Evolutionary conservation across 2,329 filamentous ascomycete species (phyloP).

Genomic region (Ambrosiella xylebori): DNA sequence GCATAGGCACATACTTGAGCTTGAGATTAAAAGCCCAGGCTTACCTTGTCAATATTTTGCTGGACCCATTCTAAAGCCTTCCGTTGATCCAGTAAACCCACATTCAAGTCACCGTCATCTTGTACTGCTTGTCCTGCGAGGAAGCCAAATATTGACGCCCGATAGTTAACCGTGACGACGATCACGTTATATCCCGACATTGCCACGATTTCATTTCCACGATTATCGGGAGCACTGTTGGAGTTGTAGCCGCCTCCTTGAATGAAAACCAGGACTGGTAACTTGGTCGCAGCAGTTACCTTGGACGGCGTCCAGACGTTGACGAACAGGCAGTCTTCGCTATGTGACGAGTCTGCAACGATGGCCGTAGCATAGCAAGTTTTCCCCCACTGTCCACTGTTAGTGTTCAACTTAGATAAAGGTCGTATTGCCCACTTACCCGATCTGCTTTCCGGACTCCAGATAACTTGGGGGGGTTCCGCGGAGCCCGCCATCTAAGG

Average conservation of each 20-base stretch:
- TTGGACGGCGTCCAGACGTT: conserved; percentile 31
- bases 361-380: conserved; percentile 7
- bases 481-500: conserved; percentile 23
- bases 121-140: conserved; percentile 24
- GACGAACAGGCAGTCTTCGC: conserved; percentile 31
- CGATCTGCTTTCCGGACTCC: conserved; percentile 16
- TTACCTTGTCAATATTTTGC: conserved; percentile 34
- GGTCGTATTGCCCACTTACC: conserved; percentile 17
- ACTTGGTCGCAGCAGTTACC: conserved; percentile 17
- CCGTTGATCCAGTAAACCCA: conserved; percentile 30
- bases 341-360: conserved; percentile 16
- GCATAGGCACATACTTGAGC: not conserved
- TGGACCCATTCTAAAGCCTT: conserved; percentile 34
- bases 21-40: not conserved
- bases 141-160: conserved; percentile 31
- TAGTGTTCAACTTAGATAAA: conserved; percentile 17
- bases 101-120: conserved; percentile 19
- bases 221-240: conserved; percentile 26
- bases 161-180: conserved; percentile 29
- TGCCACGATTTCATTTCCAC: conserved; percentile 25
- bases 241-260: conserved; percentile 31
- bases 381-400: conserved; percentile 11
- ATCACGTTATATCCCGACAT: conserved; percentile 22
- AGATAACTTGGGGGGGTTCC: conserved; percentile 18
- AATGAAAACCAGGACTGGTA: conserved; percentile 25